Conservation (phyloP, 2,329 filamentous ascomycete species). For the Pseudogymnoascus sp. region DNA sequence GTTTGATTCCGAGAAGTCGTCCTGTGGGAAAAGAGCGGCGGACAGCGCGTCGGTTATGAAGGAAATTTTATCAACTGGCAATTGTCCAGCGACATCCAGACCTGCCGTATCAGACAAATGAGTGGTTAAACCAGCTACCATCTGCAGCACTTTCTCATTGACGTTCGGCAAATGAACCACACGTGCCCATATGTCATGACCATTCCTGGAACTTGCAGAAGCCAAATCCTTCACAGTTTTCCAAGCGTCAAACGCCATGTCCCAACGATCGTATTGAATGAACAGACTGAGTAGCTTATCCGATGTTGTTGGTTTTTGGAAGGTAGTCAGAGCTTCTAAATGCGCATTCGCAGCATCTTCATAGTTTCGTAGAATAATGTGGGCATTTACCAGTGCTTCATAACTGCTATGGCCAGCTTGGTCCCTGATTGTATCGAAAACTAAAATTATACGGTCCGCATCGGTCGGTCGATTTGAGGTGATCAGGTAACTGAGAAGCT, state of each 20-base stretch:
- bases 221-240: constrained; percentile 10
- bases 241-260: constrained; percentile 20
- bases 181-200: neutral
- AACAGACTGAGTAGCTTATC: constrained; percentile 20
- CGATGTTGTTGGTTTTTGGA: neutral
- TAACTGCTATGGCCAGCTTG: constrained; percentile 37
- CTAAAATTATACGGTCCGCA: constrained; percentile 33
- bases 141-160: neutral
- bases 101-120: neutral
- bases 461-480: constrained; percentile 32
- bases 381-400: constrained; percentile 35
- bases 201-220: neutral
- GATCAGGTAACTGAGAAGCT: constrained; percentile 32
- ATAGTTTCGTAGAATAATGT: constrained; percentile 33
- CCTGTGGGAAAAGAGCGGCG: neutral
- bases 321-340: constrained; percentile 12
- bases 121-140: neutral
- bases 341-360: constrained; percentile 29
- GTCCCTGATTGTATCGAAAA: constrained; percentile 34
- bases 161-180: neutral
- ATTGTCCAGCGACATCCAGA: neutral
- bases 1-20: neutral
- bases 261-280: constrained; percentile 18
- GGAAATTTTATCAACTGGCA: neutral
- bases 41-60: neutral